Conservation (phyloP, 352 stramenopile genomes). For the Globisporangium irregulare region DNA sequence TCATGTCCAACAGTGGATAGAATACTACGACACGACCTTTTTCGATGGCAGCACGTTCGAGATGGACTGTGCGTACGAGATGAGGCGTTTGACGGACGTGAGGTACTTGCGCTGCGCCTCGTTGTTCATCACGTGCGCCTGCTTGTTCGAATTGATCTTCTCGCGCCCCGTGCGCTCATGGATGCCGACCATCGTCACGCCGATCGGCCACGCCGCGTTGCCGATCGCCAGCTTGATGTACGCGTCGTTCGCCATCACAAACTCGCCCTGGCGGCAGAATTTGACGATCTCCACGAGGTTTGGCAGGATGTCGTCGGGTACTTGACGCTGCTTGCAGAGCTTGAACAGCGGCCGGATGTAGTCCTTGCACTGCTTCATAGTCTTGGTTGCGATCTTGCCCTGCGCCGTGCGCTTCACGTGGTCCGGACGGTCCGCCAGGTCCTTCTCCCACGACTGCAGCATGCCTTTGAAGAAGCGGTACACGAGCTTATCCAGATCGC, state of each 20-base stretch:
- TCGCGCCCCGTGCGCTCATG: constrained; percentile 94
- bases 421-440: constrained; percentile 85
- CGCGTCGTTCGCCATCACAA: constrained; percentile 95
- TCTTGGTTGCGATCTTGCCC: constrained; percentile 95
- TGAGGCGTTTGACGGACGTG: constrained; percentile 97
- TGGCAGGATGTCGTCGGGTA: constrained; percentile 87
- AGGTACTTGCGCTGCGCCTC: constrained; percentile 98
- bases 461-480: constrained; percentile 94
- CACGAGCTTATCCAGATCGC: constrained; percentile 62
- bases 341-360: constrained; percentile 98
- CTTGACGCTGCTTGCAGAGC: constrained; percentile 90
- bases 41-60: constrained; percentile 84
- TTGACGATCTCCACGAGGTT: constrained; percentile 93
- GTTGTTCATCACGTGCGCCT: constrained; percentile 99
- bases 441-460: constrained; percentile 92
- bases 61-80: constrained; percentile 95
- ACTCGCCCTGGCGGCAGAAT: constrained; percentile 92
- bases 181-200: constrained; percentile 99
- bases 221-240: constrained; percentile 98
- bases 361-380: constrained; percentile 98
- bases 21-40: constrained; percentile 56
- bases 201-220: constrained; percentile 98
- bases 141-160: constrained; percentile 97
- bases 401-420: constrained; percentile 88
- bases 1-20: neutral